A percentile compares a stretch with the other conserved stretches of the same genome.
These are phyloP conservation scores for Aspergillus uvarum DNA, from an alignment of 2,329 filamentous ascomycete genomes.

Conservation along the genomic window DNA sequence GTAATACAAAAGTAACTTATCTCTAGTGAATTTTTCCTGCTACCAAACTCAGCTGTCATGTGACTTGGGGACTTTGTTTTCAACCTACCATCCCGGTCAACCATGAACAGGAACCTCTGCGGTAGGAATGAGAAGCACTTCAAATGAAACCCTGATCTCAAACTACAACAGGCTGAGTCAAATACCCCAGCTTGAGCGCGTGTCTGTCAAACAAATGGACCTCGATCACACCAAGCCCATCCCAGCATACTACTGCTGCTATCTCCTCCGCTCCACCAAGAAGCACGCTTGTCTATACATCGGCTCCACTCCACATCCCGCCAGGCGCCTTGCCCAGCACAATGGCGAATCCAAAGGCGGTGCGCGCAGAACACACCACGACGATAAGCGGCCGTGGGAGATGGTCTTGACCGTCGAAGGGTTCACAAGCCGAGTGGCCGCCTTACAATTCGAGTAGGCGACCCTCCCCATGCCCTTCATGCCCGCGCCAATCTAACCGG, in stretches of 20 bases:
- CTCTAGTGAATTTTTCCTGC: no score
- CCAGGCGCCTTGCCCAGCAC: constrained; percentile 81
- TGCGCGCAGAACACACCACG: constrained; percentile 71
- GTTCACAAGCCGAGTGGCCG: constrained; percentile 82
- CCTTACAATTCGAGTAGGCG: constrained; percentile 87
- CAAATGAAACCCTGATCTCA: no score
- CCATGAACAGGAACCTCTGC: no score
- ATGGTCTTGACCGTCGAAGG: constrained; percentile 84
- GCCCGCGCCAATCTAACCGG: background rate
- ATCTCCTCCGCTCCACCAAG: constrained; percentile 81
- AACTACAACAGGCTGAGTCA: no score
- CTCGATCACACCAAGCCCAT: constrained; percentile 58
- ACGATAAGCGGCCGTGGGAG: constrained; percentile 77
- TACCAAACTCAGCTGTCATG: no score
- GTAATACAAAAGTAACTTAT: no score
- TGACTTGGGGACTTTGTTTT: no score
- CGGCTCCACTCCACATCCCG: constrained; percentile 86
- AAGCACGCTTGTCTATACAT: constrained; percentile 73
- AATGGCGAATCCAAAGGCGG: constrained; percentile 84
- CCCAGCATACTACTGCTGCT: constrained; percentile 89
- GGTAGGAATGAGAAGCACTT: no score
- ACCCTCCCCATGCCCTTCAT: constrained; percentile 1
- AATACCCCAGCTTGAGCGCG: no score
- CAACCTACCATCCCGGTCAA: no score
- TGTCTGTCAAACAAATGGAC: background rate